Percentiles rank a stretch among this genome's conserved stretches.
Evolutionary conservation across 768 basidiomycete species (phyloP).

Genomic region (Lactifluus hygrophoroides): DNA sequence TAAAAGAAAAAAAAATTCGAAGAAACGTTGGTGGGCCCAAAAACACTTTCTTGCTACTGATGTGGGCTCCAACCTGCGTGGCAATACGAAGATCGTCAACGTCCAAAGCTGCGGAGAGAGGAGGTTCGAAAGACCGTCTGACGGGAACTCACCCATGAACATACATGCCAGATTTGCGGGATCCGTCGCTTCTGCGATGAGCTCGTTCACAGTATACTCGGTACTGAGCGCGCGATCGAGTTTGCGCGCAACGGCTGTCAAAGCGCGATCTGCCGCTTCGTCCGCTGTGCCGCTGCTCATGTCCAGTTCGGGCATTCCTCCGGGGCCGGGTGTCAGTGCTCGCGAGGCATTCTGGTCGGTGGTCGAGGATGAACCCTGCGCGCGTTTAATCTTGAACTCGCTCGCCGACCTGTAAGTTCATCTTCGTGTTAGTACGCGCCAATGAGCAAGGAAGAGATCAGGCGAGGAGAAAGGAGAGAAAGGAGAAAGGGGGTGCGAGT

Average conservation of each 20-base stretch:
- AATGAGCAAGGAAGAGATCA: background rate
- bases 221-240: slow-evolving; percentile 80
- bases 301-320: slow-evolving; percentile 43
- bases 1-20: background rate
- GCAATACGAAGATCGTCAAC: no score
- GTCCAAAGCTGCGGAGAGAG: no score
- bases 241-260: slow-evolving; percentile 73
- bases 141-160: slow-evolving; percentile 49
- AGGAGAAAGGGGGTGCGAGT: no score
- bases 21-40: background rate
- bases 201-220: slow-evolving; percentile 87
- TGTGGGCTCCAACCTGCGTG: slow-evolving; percentile 38
- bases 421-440: background rate
- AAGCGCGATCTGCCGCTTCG: slow-evolving; percentile 85
- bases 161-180: slow-evolving; percentile 67
- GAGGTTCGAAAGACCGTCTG: no score
- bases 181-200: slow-evolving; percentile 85
- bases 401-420: slow-evolving; percentile 56
- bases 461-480: background rate
- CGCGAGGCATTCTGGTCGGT: slow-evolving; percentile 22
- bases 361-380: slow-evolving; percentile 35
- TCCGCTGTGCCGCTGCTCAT: slow-evolving; percentile 60
- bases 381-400: slow-evolving; percentile 61
- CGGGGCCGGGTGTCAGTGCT: slow-evolving; percentile 26
- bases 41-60: slow-evolving; percentile 11